These are phyloP conservation scores for Cercospora janseana DNA, from an alignment of 2,329 filamentous ascomycete genomes.

Conservation along the genomic window DNA sequence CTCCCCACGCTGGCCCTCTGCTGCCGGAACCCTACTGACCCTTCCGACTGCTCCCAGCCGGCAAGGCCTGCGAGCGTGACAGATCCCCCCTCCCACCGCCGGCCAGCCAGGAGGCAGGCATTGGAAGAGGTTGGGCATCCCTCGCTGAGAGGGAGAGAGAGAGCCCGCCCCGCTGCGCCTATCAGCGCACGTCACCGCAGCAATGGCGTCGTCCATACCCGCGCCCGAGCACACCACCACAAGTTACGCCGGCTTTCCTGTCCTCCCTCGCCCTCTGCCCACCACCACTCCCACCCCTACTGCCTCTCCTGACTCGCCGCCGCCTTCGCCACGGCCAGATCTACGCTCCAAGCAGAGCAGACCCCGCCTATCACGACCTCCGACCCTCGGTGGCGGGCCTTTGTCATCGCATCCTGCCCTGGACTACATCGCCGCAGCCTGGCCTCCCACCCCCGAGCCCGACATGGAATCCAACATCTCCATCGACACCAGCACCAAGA, in stretches of 20 bases:
- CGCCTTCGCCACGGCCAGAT: conserved; percentile 20
- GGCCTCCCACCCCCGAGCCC: conserved; percentile 30
- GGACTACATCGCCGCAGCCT: conserved; percentile 25
- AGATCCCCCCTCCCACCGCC: too few species aligned
- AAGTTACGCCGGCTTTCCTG: background rate
- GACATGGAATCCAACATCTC: conserved; percentile 21
- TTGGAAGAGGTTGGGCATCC: conserved; percentile 1
- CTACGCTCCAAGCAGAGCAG: conserved; percentile 8
- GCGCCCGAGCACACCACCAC: conserved; percentile 21
- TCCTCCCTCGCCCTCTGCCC: conserved; percentile 24
- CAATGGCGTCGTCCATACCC: conserved; percentile 16
- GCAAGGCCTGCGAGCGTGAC: too few species aligned
- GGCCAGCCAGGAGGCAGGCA: too few species aligned
- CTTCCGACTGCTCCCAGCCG: too few species aligned
- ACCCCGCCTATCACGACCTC: conserved; percentile 26
- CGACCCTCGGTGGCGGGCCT: conserved; percentile 36
- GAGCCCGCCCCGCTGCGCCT: background rate
- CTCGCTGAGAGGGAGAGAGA: too few species aligned
- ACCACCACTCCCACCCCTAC: conserved; percentile 33
- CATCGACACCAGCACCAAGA: conserved; percentile 21
- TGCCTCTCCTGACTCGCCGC: conserved; percentile 29
- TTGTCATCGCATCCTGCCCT: conserved; percentile 38
- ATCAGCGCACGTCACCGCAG: background rate
- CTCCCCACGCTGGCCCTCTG: too few species aligned
- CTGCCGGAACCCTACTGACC: too few species aligned